phyloP scores from a whole-genome alignment of 148 eudicot genomes.

The Rhododendron henanense region DNA sequence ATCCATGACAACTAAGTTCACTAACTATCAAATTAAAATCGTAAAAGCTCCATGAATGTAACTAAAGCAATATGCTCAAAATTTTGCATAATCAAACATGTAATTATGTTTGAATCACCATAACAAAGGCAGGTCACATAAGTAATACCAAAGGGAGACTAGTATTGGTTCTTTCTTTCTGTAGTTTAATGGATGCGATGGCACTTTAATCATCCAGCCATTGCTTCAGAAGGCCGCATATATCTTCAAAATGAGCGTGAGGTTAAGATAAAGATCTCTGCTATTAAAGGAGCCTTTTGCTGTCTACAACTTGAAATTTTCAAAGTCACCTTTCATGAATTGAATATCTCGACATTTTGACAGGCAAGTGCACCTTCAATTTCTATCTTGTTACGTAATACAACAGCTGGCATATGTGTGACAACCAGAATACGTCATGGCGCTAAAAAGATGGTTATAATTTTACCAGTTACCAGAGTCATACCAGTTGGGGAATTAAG shows the following conservation, averaged over 20 bases:
- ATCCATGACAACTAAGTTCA: background rate
- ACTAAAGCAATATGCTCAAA: background rate
- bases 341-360: background rate
- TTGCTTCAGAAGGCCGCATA: background rate
- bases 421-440: background rate
- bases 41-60: background rate
- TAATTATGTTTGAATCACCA: background rate
- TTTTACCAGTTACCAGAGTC: slow-evolving; percentile 13
- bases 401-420: background rate
- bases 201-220: background rate
- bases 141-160: background rate
- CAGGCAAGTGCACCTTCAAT: background rate
- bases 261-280: background rate
- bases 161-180: background rate
- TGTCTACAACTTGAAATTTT: background rate
- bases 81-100: background rate
- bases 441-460: background rate
- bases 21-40: background rate
- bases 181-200: background rate
- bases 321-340: background rate
- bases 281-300: background rate
- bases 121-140: background rate
- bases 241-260: background rate
- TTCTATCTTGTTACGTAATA: background rate
- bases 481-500: slow-evolving; percentile 80